These are phyloP conservation scores for Raphanus hybrid DNA, from an alignment of 441 rosid species.

Conservation along the genomic window DNA sequence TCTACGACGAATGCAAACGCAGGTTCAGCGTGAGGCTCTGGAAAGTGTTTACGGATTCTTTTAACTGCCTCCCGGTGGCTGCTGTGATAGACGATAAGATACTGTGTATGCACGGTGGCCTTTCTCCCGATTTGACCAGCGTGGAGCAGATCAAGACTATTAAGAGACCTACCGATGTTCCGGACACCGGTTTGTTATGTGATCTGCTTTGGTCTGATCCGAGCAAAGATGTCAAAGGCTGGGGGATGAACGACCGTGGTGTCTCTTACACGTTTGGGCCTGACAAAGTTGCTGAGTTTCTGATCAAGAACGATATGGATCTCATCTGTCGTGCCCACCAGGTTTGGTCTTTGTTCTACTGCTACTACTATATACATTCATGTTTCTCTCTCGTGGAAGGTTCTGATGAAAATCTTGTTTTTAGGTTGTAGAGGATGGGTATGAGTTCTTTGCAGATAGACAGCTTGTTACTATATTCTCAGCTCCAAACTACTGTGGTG, in stretches of 20 bases:
- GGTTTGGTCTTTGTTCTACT: slow-evolving; percentile 39
- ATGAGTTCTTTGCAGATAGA: slow-evolving; percentile 73
- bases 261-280: slow-evolving; percentile 52
- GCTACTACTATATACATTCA: not conserved
- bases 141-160: no score
- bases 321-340: slow-evolving; percentile 78
- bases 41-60: slow-evolving; percentile 73
- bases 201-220: no score
- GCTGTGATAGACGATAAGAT: slow-evolving; percentile 79
- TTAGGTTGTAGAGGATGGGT: slow-evolving; percentile 83
- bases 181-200: no score
- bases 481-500: slow-evolving; percentile 84
- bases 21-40: slow-evolving; percentile 71
- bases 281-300: slow-evolving; percentile 63
- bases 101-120: slow-evolving; percentile 56
- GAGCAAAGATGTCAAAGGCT: no score
- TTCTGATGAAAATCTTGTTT: not conserved
- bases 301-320: slow-evolving; percentile 66
- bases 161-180: no score
- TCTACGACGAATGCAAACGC: slow-evolving; percentile 79
- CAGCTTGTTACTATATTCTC: slow-evolving; percentile 76
- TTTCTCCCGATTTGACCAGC: slow-evolving; percentile 49
- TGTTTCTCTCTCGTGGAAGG: no score
- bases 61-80: slow-evolving; percentile 78
- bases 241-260: no score